Evolutionary conservation across 305 asterid genomes (phyloP).

Genomic region (Fraxinus albicans): DNA sequence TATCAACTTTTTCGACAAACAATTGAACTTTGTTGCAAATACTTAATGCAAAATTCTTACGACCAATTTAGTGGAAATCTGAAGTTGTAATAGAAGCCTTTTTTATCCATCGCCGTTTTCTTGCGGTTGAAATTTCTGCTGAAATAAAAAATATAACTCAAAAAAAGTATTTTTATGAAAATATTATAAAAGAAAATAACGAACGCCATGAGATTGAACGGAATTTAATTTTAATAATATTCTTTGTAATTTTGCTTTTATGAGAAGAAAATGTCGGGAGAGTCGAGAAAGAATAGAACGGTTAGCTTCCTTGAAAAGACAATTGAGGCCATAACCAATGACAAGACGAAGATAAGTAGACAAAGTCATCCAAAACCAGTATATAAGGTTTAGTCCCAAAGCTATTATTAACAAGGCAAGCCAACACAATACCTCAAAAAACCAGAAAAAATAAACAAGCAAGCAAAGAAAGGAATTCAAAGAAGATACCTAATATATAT

Average conservation of each 20-base stretch:
- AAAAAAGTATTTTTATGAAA: background rate
- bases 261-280: constrained; percentile 45
- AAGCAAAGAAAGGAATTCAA: constrained; percentile 77
- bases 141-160: background rate
- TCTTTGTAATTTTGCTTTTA: constrained; percentile 29
- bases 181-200: background rate
- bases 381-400: constrained; percentile 16
- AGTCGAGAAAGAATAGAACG: constrained; percentile 1
- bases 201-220: background rate
- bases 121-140: background rate
- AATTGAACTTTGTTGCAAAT: background rate
- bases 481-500: constrained; percentile 16
- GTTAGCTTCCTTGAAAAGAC: constrained; percentile 37
- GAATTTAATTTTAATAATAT: background rate
- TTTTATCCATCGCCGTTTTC: constrained; percentile 13
- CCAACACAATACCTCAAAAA: constrained; percentile 27
- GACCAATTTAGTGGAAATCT: constrained; percentile 20
- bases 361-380: constrained; percentile 33
- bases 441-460: constrained; percentile 42
- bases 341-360: constrained; percentile 30
- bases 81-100: constrained; percentile 3
- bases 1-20: constrained; percentile 4
- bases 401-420: constrained; percentile 35
- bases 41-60: background rate
- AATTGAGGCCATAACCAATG: constrained; percentile 29